These are phyloP conservation scores for Aristolochia fimbriata DNA, from an alignment of 164 flowering plant genomes.

Conservation along the genomic window DNA sequence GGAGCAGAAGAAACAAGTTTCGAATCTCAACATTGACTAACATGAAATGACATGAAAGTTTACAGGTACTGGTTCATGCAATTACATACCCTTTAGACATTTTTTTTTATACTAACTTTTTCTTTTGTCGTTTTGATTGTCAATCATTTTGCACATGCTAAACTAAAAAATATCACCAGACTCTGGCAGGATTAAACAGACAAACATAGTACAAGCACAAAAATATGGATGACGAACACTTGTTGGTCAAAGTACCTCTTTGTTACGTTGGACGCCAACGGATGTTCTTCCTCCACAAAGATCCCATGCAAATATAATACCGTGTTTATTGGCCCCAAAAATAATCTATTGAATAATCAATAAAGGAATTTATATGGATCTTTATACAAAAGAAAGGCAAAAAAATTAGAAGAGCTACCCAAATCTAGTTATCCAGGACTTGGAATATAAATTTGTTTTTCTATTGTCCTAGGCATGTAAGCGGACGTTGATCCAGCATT, in stretches of 20 bases:
- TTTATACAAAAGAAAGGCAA: too few relatives aligned
- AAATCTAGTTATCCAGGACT: too few relatives aligned
- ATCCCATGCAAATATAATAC: conserved; percentile 77
- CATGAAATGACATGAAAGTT: not conserved
- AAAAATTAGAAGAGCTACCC: not conserved
- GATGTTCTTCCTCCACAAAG: conserved; percentile 83
- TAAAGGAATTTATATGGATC: not conserved
- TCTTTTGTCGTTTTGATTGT: too few relatives aligned
- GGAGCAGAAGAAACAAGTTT: too few relatives aligned
- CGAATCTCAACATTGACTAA: too few relatives aligned
- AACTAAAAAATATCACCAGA: not conserved
- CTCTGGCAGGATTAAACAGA: not conserved
- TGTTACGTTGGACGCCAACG: conserved; percentile 54
- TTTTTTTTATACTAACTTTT: too few relatives aligned
- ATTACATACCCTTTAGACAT: too few relatives aligned
- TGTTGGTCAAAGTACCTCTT: conserved; percentile 34
- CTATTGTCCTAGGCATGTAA: too few relatives aligned
- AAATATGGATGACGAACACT: not conserved
- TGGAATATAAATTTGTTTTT: too few relatives aligned
- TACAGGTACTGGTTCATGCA: not conserved
- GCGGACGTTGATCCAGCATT: too few relatives aligned
- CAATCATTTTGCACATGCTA: too few relatives aligned
- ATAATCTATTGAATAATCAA: conserved; percentile 36
- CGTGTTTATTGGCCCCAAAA: conserved; percentile 73
- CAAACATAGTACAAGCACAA: not conserved